These are phyloP conservation scores for Trichoderma sp. DNA, from an alignment of 2,329 filamentous ascomycete species.

Conservation along the genomic window DNA sequence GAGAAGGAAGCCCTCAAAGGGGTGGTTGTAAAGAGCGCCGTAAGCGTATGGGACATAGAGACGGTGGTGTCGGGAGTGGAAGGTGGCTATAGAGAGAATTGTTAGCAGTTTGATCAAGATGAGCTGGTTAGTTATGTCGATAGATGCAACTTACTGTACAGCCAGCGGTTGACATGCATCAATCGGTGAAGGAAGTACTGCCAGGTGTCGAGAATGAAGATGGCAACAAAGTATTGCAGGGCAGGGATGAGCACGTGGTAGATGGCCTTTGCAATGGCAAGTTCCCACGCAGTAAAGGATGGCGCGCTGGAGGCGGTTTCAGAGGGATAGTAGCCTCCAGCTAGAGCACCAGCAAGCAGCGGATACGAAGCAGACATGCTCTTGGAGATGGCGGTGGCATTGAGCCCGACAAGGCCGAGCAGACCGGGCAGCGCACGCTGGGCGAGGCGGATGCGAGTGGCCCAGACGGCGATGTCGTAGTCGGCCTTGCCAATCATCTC, in stretches of 20 bases:
- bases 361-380: slow-evolving; percentile 72
- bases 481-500: slow-evolving; percentile 76
- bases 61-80: slow-evolving; percentile 94
- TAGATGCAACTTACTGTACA: slow-evolving; percentile 72
- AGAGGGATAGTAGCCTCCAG: slow-evolving; percentile 80
- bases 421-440: slow-evolving; percentile 76
- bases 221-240: slow-evolving; percentile 73
- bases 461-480: slow-evolving; percentile 89
- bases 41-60: slow-evolving; percentile 98
- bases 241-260: slow-evolving; percentile 78
- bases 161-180: slow-evolving; percentile 97
- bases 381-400: slow-evolving; percentile 73
- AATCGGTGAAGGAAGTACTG: slow-evolving; percentile 95
- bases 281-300: slow-evolving; percentile 82
- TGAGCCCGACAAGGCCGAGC: slow-evolving; percentile 72
- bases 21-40: slow-evolving; percentile 95
- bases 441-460: slow-evolving; percentile 74
- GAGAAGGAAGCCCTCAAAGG: slow-evolving; percentile 87
- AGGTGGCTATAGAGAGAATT: slow-evolving; percentile 48
- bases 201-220: slow-evolving; percentile 88
- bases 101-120: slow-evolving; percentile 48
- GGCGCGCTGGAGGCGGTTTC: slow-evolving; percentile 58
- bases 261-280: slow-evolving; percentile 70
- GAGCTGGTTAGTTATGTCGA: slow-evolving; percentile 46
- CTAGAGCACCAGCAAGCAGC: slow-evolving; percentile 71